Conservation (phyloP, 257 asterid species). For the Solanum ossicruentum region DNA sequence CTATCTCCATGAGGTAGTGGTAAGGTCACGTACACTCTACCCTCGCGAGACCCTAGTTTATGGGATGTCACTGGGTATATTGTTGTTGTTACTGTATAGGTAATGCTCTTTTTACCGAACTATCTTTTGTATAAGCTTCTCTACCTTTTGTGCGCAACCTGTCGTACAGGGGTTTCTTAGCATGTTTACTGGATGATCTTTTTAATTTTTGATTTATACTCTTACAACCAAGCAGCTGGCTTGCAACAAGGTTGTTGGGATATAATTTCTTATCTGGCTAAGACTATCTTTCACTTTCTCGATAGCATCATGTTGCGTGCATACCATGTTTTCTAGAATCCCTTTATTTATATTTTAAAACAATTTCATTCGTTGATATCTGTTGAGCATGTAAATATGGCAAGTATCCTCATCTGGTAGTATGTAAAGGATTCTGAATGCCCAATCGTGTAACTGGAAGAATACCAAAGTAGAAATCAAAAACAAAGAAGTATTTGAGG, state of each 20-base stretch:
- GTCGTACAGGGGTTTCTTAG: background rate
- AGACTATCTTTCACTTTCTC: background rate
- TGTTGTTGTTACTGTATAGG: background rate
- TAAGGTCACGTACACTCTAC: too few relatives aligned
- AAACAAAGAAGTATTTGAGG: background rate
- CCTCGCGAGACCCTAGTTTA: too few relatives aligned
- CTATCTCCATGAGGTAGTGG: too few relatives aligned
- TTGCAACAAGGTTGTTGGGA: background rate
- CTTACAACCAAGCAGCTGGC: background rate
- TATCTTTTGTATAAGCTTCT: background rate
- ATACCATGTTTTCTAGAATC: background rate
- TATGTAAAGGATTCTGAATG: background rate
- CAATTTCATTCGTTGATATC: background rate
- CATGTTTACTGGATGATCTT: background rate
- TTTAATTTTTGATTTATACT: background rate
- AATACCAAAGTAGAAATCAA: background rate
- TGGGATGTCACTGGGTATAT: too few relatives aligned
- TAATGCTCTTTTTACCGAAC: background rate
- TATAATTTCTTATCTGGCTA: background rate
- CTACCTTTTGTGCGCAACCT: background rate
- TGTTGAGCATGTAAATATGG: background rate
- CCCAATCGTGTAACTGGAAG: background rate
- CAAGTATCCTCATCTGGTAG: background rate
- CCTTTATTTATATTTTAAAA: background rate
- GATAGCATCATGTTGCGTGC: background rate